phyloP scores from a whole-genome alignment of 2,329 filamentous ascomycete genomes.

The Lasiodiplodia hormozganensis region DNA sequence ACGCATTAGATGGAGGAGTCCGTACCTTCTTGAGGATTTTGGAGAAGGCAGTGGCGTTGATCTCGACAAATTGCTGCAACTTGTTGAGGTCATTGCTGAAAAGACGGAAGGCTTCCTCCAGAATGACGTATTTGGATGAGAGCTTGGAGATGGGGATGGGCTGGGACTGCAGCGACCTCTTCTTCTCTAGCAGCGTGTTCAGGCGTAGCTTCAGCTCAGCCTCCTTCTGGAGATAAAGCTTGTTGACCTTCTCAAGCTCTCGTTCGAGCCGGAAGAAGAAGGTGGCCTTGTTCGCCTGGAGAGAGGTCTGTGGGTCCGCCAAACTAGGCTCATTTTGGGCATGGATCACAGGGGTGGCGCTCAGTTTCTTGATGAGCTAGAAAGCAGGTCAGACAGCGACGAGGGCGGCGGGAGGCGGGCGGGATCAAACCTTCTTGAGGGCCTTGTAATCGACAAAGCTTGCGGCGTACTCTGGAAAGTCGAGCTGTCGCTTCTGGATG shows the following conservation, averaged over 20 bases:
- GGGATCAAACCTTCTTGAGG: slow-evolving; percentile 82
- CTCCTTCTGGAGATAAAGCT: slow-evolving; percentile 97
- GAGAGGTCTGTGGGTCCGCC: slow-evolving; percentile 80
- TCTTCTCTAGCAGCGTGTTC: slow-evolving; percentile 93
- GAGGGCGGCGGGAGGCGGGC: slow-evolving; percentile 12
- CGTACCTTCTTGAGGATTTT: slow-evolving; percentile 95
- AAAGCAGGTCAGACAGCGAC: slow-evolving; percentile 32
- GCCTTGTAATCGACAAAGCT: slow-evolving; percentile 99
- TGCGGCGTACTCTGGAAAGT: slow-evolving; percentile 98
- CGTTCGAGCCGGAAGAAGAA: slow-evolving; percentile 99
- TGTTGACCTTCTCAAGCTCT: slow-evolving; percentile 98
- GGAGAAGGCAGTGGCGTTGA: slow-evolving; percentile 96
- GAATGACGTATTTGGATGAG: slow-evolving; percentile 90
- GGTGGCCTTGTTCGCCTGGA: slow-evolving; percentile 96
- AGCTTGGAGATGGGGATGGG: slow-evolving; percentile 78
- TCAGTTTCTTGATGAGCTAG: slow-evolving; percentile 98
- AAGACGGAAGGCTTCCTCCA: slow-evolving; percentile 96
- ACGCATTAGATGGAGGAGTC: slow-evolving; percentile 23
- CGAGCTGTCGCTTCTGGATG: slow-evolving; percentile 98
- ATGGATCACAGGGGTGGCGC: slow-evolving; percentile 83
- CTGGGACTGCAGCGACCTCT: slow-evolving; percentile 84
- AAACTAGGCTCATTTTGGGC: slow-evolving; percentile 70
- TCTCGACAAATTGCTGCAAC: slow-evolving; percentile 96
- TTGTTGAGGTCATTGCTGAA: slow-evolving; percentile 98
- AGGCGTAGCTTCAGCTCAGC: slow-evolving; percentile 96